Conservation (phyloP, 2,329 filamentous ascomycete species). For the Chlorencoelia australis region DNA sequence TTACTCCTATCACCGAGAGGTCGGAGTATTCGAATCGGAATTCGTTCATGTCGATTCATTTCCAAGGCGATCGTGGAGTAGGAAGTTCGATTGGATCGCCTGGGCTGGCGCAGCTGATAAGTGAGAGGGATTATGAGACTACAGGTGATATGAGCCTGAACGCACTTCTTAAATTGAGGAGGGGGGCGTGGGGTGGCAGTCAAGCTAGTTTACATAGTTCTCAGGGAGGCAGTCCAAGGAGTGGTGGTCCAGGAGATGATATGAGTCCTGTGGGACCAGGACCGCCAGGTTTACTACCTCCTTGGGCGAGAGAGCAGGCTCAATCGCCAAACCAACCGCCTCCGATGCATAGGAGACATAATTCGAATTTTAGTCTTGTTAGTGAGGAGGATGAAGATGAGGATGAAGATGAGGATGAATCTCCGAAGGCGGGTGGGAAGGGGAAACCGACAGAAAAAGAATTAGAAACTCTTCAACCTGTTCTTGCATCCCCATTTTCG, state of each 20-base stretch:
- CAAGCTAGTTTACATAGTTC: constrained; percentile 57
- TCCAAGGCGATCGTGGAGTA: constrained; percentile 25
- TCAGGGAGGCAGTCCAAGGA: constrained; percentile 34
- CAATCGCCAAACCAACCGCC: constrained; percentile 9
- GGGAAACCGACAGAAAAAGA: constrained; percentile 12
- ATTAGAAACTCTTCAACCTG: neutral
- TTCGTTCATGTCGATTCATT: constrained; percentile 53
- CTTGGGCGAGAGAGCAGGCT: no score
- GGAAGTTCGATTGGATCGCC: constrained; percentile 49
- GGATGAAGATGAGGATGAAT: constrained; percentile 11
- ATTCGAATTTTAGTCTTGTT: constrained; percentile 4
- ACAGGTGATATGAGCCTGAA: constrained; percentile 58
- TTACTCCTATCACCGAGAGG: constrained; percentile 92
- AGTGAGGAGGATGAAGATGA: constrained; percentile 7
- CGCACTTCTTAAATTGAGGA: constrained; percentile 58
- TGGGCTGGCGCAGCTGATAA: constrained; percentile 63
- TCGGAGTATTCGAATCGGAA: constrained; percentile 95
- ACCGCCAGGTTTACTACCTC: neutral
- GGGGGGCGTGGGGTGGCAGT: constrained; percentile 71
- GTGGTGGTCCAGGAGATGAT: constrained; percentile 17
- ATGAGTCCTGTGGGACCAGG: constrained; percentile 16
- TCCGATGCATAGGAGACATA: constrained; percentile 2
- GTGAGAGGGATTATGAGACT: constrained; percentile 43
- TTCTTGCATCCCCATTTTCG: no score
- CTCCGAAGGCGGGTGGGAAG: constrained; percentile 27